These are phyloP conservation scores for Dendrothele bispora DNA, from an alignment of 768 basidiomycete genomes.

Conservation along the genomic window DNA sequence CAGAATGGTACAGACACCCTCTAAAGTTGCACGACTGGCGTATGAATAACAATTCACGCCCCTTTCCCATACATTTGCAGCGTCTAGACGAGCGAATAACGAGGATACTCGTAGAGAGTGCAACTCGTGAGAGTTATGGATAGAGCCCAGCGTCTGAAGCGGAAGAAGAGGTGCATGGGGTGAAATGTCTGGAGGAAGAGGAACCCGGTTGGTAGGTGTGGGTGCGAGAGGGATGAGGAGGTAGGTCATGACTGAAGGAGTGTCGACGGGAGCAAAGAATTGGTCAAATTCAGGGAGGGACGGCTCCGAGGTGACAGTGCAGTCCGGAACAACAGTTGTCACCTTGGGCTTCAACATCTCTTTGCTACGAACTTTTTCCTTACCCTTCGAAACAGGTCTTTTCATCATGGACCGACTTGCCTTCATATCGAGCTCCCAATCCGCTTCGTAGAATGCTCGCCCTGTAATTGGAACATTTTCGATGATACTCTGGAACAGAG, in stretches of 20 bases:
- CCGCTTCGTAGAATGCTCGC: constrained; percentile 73
- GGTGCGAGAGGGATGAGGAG: constrained; percentile 79
- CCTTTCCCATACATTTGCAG: constrained; percentile 64
- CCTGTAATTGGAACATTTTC: constrained; percentile 79
- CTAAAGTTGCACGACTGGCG: constrained; percentile 36
- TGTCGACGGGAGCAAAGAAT: constrained; percentile 53
- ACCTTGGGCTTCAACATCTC: constrained; percentile 33
- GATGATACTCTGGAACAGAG: constrained; percentile 77
- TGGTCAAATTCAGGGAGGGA: constrained; percentile 44
- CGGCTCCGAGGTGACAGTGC: constrained; percentile 15
- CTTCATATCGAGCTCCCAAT: constrained; percentile 59
- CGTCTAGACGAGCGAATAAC: constrained; percentile 71
- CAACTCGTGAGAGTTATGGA: constrained; percentile 52
- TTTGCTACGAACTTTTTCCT: constrained; percentile 26
- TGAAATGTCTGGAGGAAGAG: constrained; percentile 40
- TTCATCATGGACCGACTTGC: constrained; percentile 39
- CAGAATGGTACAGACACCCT: constrained; percentile 64
- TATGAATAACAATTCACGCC: constrained; percentile 63
- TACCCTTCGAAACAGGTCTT: constrained; percentile 24
- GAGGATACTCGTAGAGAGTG: constrained; percentile 68
- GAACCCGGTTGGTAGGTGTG: constrained; percentile 65
- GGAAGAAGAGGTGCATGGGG: constrained; percentile 48
- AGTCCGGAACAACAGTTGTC: background rate
- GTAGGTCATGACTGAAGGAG: constrained; percentile 53
- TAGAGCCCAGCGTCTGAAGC: constrained; percentile 45